Percentiles rank a stretch among this genome's conserved stretches.
Evolutionary conservation across 352 stramenopile species (phyloP).

Genomic region (Plasmopara muralis): DNA sequence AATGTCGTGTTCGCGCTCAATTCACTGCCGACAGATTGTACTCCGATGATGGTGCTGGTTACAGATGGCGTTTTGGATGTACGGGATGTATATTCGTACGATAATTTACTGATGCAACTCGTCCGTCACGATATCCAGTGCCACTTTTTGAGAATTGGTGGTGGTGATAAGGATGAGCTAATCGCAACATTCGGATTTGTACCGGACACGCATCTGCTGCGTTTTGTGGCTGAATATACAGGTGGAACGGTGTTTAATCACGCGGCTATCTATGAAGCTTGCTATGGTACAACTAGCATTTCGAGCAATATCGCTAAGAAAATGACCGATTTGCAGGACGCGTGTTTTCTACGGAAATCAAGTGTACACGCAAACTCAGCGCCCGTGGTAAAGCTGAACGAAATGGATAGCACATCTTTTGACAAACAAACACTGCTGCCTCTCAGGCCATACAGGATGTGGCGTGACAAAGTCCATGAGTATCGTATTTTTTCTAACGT

Average conservation of each 20-base stretch:
- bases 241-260: conserved; percentile 67
- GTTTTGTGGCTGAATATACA: conserved; percentile 69
- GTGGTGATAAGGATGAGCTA: conserved; percentile 39
- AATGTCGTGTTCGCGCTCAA: conserved; percentile 84
- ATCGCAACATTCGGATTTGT: conserved; percentile 81
- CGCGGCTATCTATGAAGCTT: conserved; percentile 43
- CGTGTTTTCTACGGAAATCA: conserved; percentile 58
- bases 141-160: conserved; percentile 72
- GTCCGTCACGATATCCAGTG: conserved; percentile 83
- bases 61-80: conserved; percentile 84
- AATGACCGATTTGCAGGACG: conserved; percentile 60
- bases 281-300: conserved; percentile 29
- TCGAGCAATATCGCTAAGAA: conserved; percentile 29
- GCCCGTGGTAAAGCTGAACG: conserved; percentile 60
- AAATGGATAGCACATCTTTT: conserved; percentile 65
- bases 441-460: conserved; percentile 77
- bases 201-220: conserved; percentile 68
- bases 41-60: conserved; percentile 76
- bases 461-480: conserved; percentile 84
- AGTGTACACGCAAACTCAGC: conserved; percentile 59
- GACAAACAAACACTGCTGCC: conserved; percentile 54
- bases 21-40: conserved; percentile 65
- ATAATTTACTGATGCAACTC: conserved; percentile 86
- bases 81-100: conserved; percentile 68
- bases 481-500: conserved; percentile 81